phyloP scores from a whole-genome alignment of 2,329 filamentous ascomycete species.

The Xylaria sp. region DNA sequence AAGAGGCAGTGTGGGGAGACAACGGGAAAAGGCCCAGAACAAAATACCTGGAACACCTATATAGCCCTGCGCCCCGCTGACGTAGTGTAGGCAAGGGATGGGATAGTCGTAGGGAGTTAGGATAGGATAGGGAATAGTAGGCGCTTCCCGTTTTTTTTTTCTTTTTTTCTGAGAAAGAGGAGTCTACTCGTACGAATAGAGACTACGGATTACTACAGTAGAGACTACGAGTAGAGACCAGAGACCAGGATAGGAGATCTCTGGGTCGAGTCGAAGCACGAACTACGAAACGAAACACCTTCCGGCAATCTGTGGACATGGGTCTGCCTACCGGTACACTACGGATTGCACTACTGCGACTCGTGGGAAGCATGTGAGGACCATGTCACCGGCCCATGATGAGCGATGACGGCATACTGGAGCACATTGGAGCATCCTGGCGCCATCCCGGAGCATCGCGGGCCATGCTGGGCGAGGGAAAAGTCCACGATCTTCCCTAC shows the following conservation, averaged over 20 bases:
- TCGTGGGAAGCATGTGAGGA: neutral
- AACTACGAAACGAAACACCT: neutral
- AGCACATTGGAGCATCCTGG: neutral
- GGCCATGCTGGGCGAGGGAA: no score
- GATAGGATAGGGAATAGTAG: neutral
- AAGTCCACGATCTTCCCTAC: no score
- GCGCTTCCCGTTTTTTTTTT: no score
- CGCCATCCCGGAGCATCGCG: no score
- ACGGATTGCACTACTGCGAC: neutral
- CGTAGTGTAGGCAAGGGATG: neutral
- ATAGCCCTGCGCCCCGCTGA: slow-evolving; percentile 13
- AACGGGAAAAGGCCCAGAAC: slow-evolving; percentile 18
- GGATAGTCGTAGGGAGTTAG: neutral
- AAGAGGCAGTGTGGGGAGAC: slow-evolving; percentile 34
- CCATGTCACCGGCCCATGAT: neutral
- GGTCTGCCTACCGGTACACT: neutral
- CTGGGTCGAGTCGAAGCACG: neutral
- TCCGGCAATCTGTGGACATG: neutral
- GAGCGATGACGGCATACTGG: neutral
- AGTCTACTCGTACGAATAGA: no score
- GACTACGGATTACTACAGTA: no score
- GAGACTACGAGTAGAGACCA: neutral
- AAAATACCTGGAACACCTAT: slow-evolving; percentile 9
- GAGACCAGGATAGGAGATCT: neutral
- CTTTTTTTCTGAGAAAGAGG: no score